phyloP scores from a whole-genome alignment of 495 filamentous ascomycete genomes.

The Talaromyces wortmannii region DNA sequence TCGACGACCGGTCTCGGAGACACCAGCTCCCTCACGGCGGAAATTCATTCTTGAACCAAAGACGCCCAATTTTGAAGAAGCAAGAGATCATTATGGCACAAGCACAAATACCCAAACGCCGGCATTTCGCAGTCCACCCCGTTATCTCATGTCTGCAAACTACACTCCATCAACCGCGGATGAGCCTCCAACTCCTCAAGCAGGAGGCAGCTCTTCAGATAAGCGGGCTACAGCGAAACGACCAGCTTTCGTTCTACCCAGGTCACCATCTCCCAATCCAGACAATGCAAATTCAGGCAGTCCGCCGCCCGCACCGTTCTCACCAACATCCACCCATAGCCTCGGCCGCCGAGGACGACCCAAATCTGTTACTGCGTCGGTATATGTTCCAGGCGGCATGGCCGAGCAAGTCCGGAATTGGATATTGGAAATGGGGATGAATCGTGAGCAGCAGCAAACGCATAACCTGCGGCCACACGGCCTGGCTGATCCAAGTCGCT shows the following conservation, averaged over 20 bases:
- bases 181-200: not conserved
- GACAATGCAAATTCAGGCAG: constrained; percentile 9
- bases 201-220: not conserved
- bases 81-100: not conserved
- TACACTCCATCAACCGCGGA: not conserved
- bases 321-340: constrained; percentile 26
- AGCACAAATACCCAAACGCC: not conserved
- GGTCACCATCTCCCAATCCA: constrained; percentile 23
- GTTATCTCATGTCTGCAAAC: constrained; percentile 16
- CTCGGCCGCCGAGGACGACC: constrained; percentile 23
- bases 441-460: constrained; percentile 11
- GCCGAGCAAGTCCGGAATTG: constrained; percentile 35
- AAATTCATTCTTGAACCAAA: not conserved
- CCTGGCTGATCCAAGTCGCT: not conserved
- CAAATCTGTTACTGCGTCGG: constrained; percentile 9
- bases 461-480: not conserved
- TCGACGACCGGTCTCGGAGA: not conserved
- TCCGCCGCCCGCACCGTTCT: constrained; percentile 31
- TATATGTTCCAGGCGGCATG: constrained; percentile 33
- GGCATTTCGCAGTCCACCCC: not conserved
- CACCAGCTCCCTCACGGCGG: not conserved
- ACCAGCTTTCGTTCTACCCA: constrained; percentile 31
- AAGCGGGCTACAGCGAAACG: constrained; percentile 17
- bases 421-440: constrained; percentile 34
- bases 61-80: not conserved